Evolutionary conservation across 2,329 filamentous ascomycete species (phyloP), one percentile per base, ranked within the genome.

Genomic region (Diplodia sapinea): DNA sequence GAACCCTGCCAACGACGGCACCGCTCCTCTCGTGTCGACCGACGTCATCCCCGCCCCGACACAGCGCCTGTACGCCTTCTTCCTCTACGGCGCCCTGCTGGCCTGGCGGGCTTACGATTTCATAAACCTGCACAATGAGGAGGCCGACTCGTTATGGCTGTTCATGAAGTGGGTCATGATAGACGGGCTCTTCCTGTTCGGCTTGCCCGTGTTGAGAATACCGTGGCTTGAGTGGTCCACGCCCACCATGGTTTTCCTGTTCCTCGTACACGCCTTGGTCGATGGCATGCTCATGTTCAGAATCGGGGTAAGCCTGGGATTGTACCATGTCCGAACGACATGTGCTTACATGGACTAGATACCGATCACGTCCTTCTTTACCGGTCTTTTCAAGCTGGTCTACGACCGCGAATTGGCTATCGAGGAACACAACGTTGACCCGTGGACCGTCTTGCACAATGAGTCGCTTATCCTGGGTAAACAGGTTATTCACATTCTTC

Each of bases 401-500:
- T 98, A 95, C 81, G 94, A 98, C 77, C 90, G 92, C 74, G 95
- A 99, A 80, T 82, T 97, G 69, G 93, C 94, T 63, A 91, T 99
- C 71, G 95, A 92, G n/a, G 96, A 97, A 78, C 89, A 91, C 72
- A 92, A 89, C 75, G 94, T 99, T 76, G 96, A 96, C 76, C 88
- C 94, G 17, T 91, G 90, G 33, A 89, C 87, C 70, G 94, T 99
- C 70, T 83, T 97, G 69, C 92, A 97, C 77, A 97, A 98, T 77
- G 87, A 92, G 38, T 97, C 94, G 26, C 86, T 98, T 74, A 98
- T 99, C 71, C 86, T 97, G 81, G 95, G 95, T 75, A 95, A 93
- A 78, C 94, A 98, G 81, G 96, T 97, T 73, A 94, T 99, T 79
- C 95, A 99, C 77, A 97, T 99, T 75, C 83, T 99, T 66, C 95